Percentiles rank a stretch among this genome's conserved stretches.
Evolutionary conservation across 192 early-diverging fungal species (phyloP).

Genomic region (Nowakowskiella sp.): DNA sequence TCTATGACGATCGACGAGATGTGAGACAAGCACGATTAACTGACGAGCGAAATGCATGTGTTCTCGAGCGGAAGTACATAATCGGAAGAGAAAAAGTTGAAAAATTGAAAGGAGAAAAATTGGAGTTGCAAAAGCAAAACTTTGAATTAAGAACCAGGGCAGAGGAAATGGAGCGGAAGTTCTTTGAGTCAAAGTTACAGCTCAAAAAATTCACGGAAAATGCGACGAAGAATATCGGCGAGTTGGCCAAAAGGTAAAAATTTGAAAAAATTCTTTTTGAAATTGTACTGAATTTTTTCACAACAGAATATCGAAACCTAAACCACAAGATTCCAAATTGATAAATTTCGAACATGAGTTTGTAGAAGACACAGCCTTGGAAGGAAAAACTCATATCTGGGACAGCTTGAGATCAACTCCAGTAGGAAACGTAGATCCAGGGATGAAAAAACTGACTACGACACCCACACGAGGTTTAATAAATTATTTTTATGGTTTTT

Average conservation of each 20-base stretch:
- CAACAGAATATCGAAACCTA: no score
- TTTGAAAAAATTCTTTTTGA: conserved; percentile 7
- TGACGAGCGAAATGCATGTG: conserved; percentile 17
- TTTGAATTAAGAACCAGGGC: conserved; percentile 24
- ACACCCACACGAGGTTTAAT: not conserved
- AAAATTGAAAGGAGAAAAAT: conserved; percentile 32
- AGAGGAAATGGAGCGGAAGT: conserved; percentile 26
- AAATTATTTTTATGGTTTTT: not conserved
- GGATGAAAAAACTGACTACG: not conserved
- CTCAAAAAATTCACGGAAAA: conserved; percentile 11
- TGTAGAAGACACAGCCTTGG: not conserved
- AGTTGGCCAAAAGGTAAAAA: conserved; percentile 3
- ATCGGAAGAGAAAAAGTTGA: conserved; percentile 35
- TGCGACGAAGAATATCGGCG: conserved; percentile 6
- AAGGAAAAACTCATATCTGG: not conserved
- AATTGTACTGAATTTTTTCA: not conserved
- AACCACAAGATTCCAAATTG: no score
- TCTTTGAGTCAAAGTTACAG: conserved; percentile 24
- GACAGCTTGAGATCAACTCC: not conserved
- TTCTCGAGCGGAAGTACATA: conserved; percentile 29
- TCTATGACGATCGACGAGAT: conserved; percentile 21
- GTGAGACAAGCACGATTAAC: conserved; percentile 15
- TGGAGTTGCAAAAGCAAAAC: conserved; percentile 20
- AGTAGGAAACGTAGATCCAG: not conserved
- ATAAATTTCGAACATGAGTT: no score